Evolutionary conservation across 2,329 filamentous ascomycete species (phyloP).

Genomic region (Hypoxylon sp.): DNA sequence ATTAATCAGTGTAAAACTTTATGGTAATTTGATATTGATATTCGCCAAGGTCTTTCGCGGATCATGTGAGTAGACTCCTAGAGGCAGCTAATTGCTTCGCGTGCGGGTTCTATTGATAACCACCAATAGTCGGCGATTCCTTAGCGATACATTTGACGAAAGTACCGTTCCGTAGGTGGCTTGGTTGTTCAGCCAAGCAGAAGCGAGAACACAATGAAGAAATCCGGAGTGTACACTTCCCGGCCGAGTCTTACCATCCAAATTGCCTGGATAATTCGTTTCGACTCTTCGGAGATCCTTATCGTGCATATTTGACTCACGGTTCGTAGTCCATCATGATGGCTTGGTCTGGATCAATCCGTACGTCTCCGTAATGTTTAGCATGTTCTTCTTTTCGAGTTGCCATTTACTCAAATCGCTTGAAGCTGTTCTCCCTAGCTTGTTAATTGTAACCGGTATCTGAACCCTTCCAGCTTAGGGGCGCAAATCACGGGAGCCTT

Average conservation of each 20-base stretch:
- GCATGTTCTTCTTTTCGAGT: constrained; percentile 12
- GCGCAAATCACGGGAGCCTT: constrained; percentile 12
- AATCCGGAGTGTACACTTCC: constrained; percentile 12
- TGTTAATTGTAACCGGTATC: constrained; percentile 5
- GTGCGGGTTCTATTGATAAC: constrained; percentile 19
- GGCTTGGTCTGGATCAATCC: constrained; percentile 12
- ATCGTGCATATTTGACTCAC: constrained; percentile 3
- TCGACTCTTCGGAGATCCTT: constrained; percentile 4
- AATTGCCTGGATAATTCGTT: constrained; percentile 4
- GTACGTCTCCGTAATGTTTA: constrained; percentile 10
- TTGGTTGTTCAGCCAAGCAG: constrained; percentile 18
- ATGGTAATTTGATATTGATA: neutral
- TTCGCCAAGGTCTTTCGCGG: neutral
- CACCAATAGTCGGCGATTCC: constrained; percentile 6
- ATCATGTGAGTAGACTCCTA: neutral
- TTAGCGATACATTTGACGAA: constrained; percentile 5
- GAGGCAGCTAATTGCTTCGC: neutral
- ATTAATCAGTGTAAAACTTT: constrained; percentile 1
- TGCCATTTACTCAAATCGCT: constrained; percentile 7
- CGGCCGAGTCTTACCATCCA: constrained; percentile 14
- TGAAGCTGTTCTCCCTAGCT: neutral
- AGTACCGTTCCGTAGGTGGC: constrained; percentile 19
- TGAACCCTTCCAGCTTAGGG: neutral
- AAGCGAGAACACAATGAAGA: constrained; percentile 8
- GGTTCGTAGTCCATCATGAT: neutral